A percentile compares a stretch with the other conserved stretches of the same genome.
Evolutionary conservation across 179 eudicot species (phyloP).

Genomic region (Silene noctiflora): DNA sequence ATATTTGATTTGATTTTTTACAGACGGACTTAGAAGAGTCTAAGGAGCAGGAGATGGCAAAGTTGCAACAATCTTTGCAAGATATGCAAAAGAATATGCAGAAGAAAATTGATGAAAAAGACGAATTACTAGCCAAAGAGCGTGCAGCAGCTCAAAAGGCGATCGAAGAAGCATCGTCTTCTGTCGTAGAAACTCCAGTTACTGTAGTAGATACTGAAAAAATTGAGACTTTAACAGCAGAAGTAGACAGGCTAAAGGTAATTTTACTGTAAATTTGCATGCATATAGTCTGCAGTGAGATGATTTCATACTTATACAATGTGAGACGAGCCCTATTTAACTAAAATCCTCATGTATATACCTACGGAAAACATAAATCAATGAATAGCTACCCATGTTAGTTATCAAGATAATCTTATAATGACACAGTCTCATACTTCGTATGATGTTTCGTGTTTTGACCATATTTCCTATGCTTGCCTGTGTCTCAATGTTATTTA

Average conservation of each 20-base stretch:
- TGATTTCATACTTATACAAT: too few species aligned
- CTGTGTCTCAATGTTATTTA: neutral
- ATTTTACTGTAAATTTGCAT: constrained; percentile 7
- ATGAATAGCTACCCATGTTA: too few species aligned
- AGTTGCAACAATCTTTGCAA: constrained; percentile 59
- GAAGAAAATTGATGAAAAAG: constrained; percentile 55
- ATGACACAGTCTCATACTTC: neutral
- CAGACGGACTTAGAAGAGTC: constrained; percentile 87
- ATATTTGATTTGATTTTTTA: constrained; percentile 13
- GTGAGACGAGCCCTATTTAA: too few species aligned
- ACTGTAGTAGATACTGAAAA: constrained; percentile 68
- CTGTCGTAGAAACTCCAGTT: constrained; percentile 65
- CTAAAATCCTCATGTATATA: too few species aligned
- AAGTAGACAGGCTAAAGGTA: constrained; percentile 81
- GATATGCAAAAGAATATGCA: constrained; percentile 58
- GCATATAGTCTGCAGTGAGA: too few species aligned
- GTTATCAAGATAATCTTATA: too few species aligned
- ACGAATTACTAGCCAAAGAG: constrained; percentile 54
- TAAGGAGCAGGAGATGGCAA: constrained; percentile 65
- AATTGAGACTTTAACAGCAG: constrained; percentile 54
- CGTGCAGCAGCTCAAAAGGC: constrained; percentile 63
- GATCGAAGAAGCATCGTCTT: constrained; percentile 54
- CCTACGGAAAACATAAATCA: too few species aligned
- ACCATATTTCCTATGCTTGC: constrained; percentile 8
- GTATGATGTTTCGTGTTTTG: neutral